Conservation (phyloP, 2,329 filamentous ascomycete species). For the Hortaea werneckii region DNA sequence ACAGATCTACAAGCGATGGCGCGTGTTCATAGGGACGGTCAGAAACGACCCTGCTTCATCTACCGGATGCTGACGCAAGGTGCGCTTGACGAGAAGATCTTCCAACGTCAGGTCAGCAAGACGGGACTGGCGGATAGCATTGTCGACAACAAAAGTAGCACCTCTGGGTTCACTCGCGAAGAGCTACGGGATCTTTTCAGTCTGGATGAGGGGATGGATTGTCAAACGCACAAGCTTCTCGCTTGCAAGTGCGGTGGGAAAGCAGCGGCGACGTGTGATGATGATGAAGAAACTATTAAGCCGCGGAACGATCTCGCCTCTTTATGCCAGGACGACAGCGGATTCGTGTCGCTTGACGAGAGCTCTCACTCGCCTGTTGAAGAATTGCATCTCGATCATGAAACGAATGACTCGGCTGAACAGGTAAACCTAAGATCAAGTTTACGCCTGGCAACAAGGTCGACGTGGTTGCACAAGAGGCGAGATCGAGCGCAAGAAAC, state of each 20-base stretch:
- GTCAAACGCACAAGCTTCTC: constrained; percentile 59
- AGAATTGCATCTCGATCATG: constrained; percentile 15
- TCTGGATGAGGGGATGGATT: constrained; percentile 49
- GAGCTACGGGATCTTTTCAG: constrained; percentile 59
- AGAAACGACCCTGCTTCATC: constrained; percentile 57
- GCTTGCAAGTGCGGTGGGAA: constrained; percentile 52
- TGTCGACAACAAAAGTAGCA: constrained; percentile 54
- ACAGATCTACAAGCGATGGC: constrained; percentile 67
- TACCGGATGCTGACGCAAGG: constrained; percentile 60
- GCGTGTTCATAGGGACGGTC: constrained; percentile 62
- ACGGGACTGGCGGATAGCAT: constrained; percentile 60
- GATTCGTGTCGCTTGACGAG: not conserved
- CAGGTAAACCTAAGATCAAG: constrained; percentile 14
- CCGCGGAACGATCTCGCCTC: constrained; percentile 17
- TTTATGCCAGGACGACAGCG: constrained; percentile 1
- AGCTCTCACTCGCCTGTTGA: constrained; percentile 8
- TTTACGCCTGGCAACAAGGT: constrained; percentile 26
- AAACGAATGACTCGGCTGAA: constrained; percentile 13
- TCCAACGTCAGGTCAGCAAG: constrained; percentile 62
- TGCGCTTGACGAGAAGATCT: constrained; percentile 65
- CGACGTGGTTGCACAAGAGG: constrained; percentile 28
- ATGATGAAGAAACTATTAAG: constrained; percentile 10
- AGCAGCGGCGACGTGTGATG: constrained; percentile 28
- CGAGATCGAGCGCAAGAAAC: constrained; percentile 18
- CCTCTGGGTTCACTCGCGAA: constrained; percentile 53